Base-by-base conservation (phyloP, 306 rosid genomes). In the Parietaria judaica region DNA sequence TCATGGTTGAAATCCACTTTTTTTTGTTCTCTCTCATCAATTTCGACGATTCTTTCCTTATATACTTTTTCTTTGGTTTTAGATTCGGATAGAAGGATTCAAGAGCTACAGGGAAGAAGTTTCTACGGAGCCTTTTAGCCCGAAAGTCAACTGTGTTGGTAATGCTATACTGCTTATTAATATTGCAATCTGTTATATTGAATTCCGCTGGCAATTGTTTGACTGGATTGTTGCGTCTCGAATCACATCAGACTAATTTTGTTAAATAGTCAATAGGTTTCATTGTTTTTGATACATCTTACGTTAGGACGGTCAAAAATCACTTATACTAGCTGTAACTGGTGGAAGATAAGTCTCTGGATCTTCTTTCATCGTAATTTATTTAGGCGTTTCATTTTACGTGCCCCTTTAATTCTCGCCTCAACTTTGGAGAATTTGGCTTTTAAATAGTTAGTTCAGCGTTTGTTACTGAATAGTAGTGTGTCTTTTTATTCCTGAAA, bases 111-210 rank as follows among this genome's bases (percentile, higher is more conserved):
- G 72, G 65, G 99, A 88, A 77, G 96, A 92, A 78, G 66, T 88
- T 47, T 87, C 96, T 53, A 86, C 99, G 5, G 99, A 92, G 75
- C 83, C 96, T 65, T 92, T 92, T 87, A 92, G 99, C 78, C 75
- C 99, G 9, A 92, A 82, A 88, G 81, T 92, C 71, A 92, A 88
- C n/a, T 92, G 99, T 63, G 96, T 92, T 77, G 99, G 99, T 92
- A 92, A 81, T 51, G 56, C 11, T 53, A 9, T 50, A 68, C 64
- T 23, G 31, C 31, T 23, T 2, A 2, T 23, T 23, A 23, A 23
- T 23, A 23, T 23, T 23, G 64, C 58, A 52, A 61, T 55, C 13
- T n/a, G 71, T 54, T 62, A 60, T 59, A 35, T 57, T 68, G 14
- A 58, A 23, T 23, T 35, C 51, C 43, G 3, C 45, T 41, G 56